Conservation (phyloP, 306 rosid genomes). For the Biancaea sappan region DNA sequence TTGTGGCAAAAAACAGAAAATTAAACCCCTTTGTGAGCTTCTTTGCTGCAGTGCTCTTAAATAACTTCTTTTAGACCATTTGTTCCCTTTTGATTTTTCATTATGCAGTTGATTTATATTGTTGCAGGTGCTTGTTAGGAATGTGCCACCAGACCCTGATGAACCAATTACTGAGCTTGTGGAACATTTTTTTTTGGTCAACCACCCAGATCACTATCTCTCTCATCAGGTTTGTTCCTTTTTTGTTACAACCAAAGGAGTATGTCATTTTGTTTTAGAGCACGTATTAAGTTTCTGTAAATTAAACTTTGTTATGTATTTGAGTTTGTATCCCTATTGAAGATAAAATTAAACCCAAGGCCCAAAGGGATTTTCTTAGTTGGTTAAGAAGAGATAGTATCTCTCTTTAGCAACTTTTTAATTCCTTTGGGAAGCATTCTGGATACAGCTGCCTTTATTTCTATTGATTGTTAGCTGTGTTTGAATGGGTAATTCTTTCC, state of each 20-base stretch:
- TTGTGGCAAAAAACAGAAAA: too few relatives aligned
- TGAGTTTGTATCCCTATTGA: not conserved
- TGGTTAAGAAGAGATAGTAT: not conserved
- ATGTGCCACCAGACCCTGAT: constrained; percentile 96
- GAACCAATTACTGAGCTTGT: constrained; percentile 90
- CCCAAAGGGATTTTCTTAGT: not conserved
- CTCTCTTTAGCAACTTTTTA: not conserved
- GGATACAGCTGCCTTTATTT: not conserved
- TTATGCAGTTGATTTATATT: constrained; percentile 23
- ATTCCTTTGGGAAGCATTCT: not conserved
- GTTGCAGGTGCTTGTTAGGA: constrained; percentile 84
- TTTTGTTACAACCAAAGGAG: not conserved
- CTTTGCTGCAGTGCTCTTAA: too few relatives aligned
- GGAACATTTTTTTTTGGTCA: constrained; percentile 97
- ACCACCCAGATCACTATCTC: constrained; percentile 90
- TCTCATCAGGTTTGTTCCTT: constrained; percentile 73
- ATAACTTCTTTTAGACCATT: constrained; percentile 5
- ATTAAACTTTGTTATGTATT: not conserved
- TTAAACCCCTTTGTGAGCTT: too few relatives aligned
- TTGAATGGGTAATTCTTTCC: constrained; percentile 11
- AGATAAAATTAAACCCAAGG: not conserved
- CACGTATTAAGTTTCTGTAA: constrained; percentile 3
- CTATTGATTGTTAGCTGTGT: not conserved
- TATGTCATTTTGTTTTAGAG: not conserved
- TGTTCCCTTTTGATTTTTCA: constrained; percentile 1